Base-by-base conservation (phyloP, 1,139 yeast genomes). In the Pichia sp. region DNA sequence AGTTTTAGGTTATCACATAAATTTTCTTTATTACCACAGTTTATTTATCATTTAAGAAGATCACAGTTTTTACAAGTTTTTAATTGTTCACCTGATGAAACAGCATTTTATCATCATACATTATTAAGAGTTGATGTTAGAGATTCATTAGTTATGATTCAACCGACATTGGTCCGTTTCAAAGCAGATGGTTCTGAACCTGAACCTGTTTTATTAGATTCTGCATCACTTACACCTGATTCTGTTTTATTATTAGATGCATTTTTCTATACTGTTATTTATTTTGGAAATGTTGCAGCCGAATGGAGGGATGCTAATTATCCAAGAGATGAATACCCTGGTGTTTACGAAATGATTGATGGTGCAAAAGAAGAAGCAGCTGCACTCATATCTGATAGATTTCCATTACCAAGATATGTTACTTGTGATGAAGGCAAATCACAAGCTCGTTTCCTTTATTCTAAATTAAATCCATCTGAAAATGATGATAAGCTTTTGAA, bases 361-460 rank as follows among this genome's bases (percentile, higher is more conserved):
- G 94, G 85, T 52, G 97, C 98, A 42, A 83, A 87, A 60, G 78
- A 78, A 49, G 98, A 92, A 67, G 97, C 97, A 28, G 94, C 95
- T 5, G 90, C 85, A 55, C 72, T 92, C 54, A 78, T 92, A 60
- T 80, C 85, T 31, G 97, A 92, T 62, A 80, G 98, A 65, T 92
- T 87, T 79, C 98, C 98, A 58, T 74, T 92, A 60, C 98, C 98
- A 41, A 80, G 97, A 68, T 92, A 87, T 64, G 87, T 90, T 56
- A 96, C 90, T 58, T 89, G 97, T 45, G 97, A 90, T 63, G 96
- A 89, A 58, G 97, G 97, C 60, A 97, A 96, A 43, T 89, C 97
- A 28, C 98, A 92, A 70, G 97, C 97, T 2, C 82, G 98, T 70
- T 92, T 92, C 75, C 76, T 92, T 67, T 80, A 87, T 63, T 87